Evolutionary conservation across 2,329 filamentous ascomycete genomes (phyloP).

Genomic region (Tolypocladium cylindrosporum): DNA sequence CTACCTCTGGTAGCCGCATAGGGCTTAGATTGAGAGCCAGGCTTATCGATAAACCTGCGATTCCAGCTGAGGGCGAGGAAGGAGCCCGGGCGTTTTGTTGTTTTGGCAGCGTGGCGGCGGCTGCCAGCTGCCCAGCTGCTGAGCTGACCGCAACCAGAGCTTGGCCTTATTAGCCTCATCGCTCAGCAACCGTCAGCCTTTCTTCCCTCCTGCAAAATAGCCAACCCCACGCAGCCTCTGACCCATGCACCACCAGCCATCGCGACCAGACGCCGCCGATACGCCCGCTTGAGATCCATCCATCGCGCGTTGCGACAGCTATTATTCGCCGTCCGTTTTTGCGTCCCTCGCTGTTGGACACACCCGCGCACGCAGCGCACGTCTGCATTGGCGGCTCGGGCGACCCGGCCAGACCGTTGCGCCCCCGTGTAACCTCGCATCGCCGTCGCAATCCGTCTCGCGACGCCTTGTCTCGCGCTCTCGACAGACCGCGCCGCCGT

Average conservation of each 20-base stretch:
- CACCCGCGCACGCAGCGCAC: not conserved
- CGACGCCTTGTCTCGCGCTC: constrained; percentile 3
- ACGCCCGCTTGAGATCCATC: constrained; percentile 5
- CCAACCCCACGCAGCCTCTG: constrained; percentile 2
- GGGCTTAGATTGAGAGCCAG: not conserved
- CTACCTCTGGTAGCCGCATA: not conserved
- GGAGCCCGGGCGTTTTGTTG: not conserved
- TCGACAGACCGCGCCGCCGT: constrained; percentile 2
- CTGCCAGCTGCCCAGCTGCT: not conserved
- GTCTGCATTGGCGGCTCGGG: constrained; percentile 1
- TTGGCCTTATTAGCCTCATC: constrained; percentile 3
- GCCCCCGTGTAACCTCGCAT: constrained; percentile 9
- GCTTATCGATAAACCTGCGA: not conserved
- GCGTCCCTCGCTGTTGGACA: not conserved
- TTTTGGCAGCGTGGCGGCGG: not conserved
- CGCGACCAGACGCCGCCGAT: constrained; percentile 8
- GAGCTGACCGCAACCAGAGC: not conserved
- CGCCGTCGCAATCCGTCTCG: constrained; percentile 3
- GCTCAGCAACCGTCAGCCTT: constrained; percentile 5
- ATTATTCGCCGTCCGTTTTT: not conserved
- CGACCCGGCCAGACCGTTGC: constrained; percentile 3
- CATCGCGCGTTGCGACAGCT: not conserved
- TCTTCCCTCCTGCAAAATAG: constrained; percentile 7
- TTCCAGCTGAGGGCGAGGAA: not conserved
- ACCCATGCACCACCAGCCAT: constrained; percentile 5